A percentile compares a stretch with the other conserved stretches of the same genome.
Conservation (phyloP, 208 protist species). For the Wallacemonas collosoma region DNA sequence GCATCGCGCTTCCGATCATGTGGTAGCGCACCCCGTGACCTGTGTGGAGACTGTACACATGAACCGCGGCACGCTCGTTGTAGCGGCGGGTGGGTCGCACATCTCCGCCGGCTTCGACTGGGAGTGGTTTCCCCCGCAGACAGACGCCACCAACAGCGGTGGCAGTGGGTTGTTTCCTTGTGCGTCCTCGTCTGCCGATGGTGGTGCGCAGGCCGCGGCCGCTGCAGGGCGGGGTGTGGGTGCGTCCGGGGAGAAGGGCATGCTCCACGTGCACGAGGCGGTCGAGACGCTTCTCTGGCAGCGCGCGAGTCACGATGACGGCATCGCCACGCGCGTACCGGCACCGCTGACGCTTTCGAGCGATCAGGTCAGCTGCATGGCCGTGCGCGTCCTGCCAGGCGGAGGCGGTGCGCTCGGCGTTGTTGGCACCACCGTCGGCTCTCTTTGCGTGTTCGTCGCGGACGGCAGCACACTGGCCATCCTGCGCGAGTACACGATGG, state of each 20-base stretch:
- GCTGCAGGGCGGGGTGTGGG: background rate
- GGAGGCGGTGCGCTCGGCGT: slow-evolving; percentile 45
- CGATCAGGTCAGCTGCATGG: slow-evolving; percentile 46
- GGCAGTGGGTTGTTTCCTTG: background rate
- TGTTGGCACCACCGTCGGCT: slow-evolving; percentile 56
- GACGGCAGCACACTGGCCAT: slow-evolving; percentile 34
- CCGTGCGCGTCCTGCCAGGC: slow-evolving; percentile 37
- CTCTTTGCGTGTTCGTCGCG: slow-evolving; percentile 49
- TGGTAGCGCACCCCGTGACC: background rate
- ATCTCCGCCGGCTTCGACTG: slow-evolving; percentile 15
- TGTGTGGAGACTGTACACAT: slow-evolving; percentile 23
- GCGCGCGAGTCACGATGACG: background rate
- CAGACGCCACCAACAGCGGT: background rate
- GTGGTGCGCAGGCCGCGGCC: background rate
- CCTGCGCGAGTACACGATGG: slow-evolving; percentile 40
- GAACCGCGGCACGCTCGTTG: slow-evolving; percentile 19
- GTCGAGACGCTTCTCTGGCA: background rate
- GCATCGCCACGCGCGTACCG: background rate
- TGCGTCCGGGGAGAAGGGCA: slow-evolving; percentile 6
- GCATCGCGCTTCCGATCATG: background rate
- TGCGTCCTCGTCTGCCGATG: background rate
- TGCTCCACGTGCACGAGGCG: background rate
- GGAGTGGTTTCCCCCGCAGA: slow-evolving; percentile 11
- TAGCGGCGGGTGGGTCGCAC: slow-evolving; percentile 22
- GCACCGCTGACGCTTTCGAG: slow-evolving; percentile 11